Conservation (phyloP, 1,139 yeast species). For the Dujonia santamariae region DNA sequence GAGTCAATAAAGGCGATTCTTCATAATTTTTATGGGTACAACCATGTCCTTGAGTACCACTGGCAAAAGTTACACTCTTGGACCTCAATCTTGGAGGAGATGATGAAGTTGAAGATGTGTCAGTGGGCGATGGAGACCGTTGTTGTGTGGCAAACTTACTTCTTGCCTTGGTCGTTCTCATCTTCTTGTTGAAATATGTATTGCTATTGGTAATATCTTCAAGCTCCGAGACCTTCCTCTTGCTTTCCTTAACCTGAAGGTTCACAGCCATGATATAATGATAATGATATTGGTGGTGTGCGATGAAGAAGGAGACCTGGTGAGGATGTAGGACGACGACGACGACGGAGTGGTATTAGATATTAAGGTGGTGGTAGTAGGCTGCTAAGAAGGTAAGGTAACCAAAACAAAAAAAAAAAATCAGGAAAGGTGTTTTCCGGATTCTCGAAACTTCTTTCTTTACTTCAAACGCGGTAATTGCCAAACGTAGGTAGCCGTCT, state of each 20-base stretch:
- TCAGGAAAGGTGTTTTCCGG: conserved; percentile 1
- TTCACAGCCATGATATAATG: conserved; percentile 23
- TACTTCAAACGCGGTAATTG: too few relatives aligned
- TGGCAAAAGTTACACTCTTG: conserved; percentile 25
- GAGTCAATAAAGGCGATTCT: conserved; percentile 39
- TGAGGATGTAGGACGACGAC: conserved; percentile 1
- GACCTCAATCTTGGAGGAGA: conserved; percentile 15
- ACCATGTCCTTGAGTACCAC: conserved; percentile 5
- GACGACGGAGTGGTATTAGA: background rate
- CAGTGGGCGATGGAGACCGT: conserved; percentile 29
- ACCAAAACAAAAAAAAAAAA: background rate
- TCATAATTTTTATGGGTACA: conserved; percentile 22
- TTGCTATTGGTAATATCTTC: conserved; percentile 33
- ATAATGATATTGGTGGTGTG: background rate
- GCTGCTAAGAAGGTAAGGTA: background rate
- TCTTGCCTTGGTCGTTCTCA: conserved; percentile 6
- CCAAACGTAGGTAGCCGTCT: too few relatives aligned
- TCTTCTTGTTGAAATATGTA: conserved; percentile 10
- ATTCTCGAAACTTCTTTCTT: too few relatives aligned
- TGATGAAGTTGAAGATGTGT: conserved; percentile 12
- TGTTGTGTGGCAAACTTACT: conserved; percentile 17
- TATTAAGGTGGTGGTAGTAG: background rate
- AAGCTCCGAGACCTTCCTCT: conserved; percentile 30
- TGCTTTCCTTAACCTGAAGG: conserved; percentile 18
- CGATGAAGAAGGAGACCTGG: background rate